Base-by-base conservation (phyloP, 768 basidiomycete species). In the Xerocomellus amylosporus region DNA sequence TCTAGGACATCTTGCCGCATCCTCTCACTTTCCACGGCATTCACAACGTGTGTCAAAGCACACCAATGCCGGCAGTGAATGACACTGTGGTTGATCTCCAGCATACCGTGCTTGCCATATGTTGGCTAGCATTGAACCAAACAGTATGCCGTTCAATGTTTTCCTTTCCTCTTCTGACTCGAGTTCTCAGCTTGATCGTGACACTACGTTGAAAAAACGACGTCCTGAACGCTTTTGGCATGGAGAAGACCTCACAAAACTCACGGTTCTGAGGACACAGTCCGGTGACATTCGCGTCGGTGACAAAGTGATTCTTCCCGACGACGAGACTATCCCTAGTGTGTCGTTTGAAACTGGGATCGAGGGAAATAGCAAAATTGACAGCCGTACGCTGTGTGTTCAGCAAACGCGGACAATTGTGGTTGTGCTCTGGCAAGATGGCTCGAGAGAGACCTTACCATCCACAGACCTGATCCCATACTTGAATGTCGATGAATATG, bases 121-220 rank as follows among this genome's bases (percentile, higher is more conserved):
- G 85, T 45, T 96, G 93, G 93, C 76, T 93, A 5, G 93, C 91
- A 19, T 74, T 96, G 49, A 93, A 92, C 58, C 93, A 96, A 75
- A 79, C 81, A 49, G 93, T 91, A 64, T 51, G 84, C 30, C 14
- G 14, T 20, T 47, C 20, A 5, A 1, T 42, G 0, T 38, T 13
- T 47, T 19, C 13, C 2, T 37, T 46, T 53, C 31, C 20, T 52
- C 12, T 9, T 46, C 51, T 61, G 38, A 61, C 38, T 30, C 20
- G 12, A 34, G 15, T 30, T 31, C 19, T 20, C 55, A 94, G 92
- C 77, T 95, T n/a, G 77, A 82, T 53, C 73, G 75, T 8, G 64
- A 71, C 31, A 74, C 78, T 22, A 84, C 88, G 8, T 77, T 82
- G 57, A 70, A 70, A 13, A 79, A 83, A 62, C 75, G 72, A 13